These are phyloP conservation scores for Hypoxylon perforatum DNA, from an alignment of 495 filamentous ascomycete species.

Conservation along the genomic window DNA sequence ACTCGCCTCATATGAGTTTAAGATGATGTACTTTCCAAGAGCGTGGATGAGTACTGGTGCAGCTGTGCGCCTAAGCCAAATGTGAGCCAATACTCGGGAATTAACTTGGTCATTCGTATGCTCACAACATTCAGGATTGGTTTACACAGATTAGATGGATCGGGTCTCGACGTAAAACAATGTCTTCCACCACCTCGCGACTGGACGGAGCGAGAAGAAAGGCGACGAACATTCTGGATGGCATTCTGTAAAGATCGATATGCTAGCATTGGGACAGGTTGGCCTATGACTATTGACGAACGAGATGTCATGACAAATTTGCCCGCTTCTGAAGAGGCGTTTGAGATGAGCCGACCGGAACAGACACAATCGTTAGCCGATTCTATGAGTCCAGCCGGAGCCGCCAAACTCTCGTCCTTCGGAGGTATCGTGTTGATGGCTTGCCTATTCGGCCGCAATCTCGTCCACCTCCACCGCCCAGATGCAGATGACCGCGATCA, in stretches of 20 bases:
- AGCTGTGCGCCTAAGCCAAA: slow-evolving; percentile 78
- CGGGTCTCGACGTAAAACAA: slow-evolving; percentile 92
- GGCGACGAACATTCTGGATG: slow-evolving; percentile 94
- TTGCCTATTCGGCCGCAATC: slow-evolving; percentile 91
- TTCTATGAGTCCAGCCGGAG: slow-evolving; percentile 76
- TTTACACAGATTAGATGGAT: slow-evolving; percentile 86
- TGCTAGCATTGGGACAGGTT: slow-evolving; percentile 96
- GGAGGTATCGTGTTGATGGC: slow-evolving; percentile 86
- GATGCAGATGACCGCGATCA: slow-evolving; percentile 83
- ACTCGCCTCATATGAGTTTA: slow-evolving; percentile 88
- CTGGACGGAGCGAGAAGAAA: slow-evolving; percentile 93
- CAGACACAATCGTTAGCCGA: slow-evolving; percentile 74
- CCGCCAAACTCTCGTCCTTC: slow-evolving; percentile 77
- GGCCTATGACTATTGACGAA: slow-evolving; percentile 95
- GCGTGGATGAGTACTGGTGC: slow-evolving; percentile 94
- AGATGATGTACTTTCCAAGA: slow-evolving; percentile 96
- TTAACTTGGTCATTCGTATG: background rate
- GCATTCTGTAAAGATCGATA: slow-evolving; percentile 89
- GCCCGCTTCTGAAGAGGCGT: slow-evolving; percentile 88
- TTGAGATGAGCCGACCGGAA: slow-evolving; percentile 78
- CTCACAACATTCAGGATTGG: slow-evolving; percentile 69
- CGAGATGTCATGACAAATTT: slow-evolving; percentile 89
- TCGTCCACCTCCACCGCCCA: slow-evolving; percentile 92
- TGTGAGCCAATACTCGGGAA: slow-evolving; percentile 58
- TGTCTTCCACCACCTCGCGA: slow-evolving; percentile 85